Conservation (phyloP, 176 grass and related monocot species). For the Tillandsia leiboldiana region DNA sequence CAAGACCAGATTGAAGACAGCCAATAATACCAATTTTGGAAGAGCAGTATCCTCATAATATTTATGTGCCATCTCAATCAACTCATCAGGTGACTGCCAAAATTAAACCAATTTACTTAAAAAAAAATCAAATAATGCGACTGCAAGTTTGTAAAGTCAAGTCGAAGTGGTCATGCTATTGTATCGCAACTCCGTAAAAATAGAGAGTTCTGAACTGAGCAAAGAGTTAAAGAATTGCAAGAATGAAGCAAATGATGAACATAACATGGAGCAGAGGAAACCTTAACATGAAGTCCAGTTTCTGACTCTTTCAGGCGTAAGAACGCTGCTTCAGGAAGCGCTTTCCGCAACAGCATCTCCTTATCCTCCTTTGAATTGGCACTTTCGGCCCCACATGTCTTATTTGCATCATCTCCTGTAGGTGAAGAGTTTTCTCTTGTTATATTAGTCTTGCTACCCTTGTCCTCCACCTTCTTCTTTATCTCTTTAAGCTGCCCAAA, state of each 20-base stretch:
- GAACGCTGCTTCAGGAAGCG: slow-evolving; percentile 78
- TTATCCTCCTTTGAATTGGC: slow-evolving; percentile 45
- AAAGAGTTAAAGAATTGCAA: neutral
- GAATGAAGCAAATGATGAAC: neutral
- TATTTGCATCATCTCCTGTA: slow-evolving; percentile 31
- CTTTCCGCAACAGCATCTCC: slow-evolving; percentile 37
- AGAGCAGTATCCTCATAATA: slow-evolving; percentile 90
- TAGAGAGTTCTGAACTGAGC: neutral
- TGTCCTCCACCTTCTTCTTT: slow-evolving; percentile 90
- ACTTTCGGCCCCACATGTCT: slow-evolving; percentile 11
- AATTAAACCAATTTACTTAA: neutral
- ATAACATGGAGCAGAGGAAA: slow-evolving; percentile 24
- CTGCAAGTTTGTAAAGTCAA: too few species aligned
- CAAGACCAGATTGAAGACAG: slow-evolving; percentile 8
- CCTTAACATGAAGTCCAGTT: slow-evolving; percentile 88
- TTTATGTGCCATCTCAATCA: slow-evolving; percentile 90
- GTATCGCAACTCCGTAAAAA: too few species aligned
- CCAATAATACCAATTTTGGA: slow-evolving; percentile 72
- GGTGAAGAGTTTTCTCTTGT: slow-evolving; percentile 32
- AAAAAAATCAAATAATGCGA: too few species aligned
- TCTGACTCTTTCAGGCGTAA: slow-evolving; percentile 73
- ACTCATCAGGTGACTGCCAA: slow-evolving; percentile 68
- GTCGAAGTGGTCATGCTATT: too few species aligned
- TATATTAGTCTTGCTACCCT: slow-evolving; percentile 31
- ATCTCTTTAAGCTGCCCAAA: slow-evolving; percentile 90